Evolutionary conservation across 441 rosid genomes (phyloP).

Genomic region (Syzygium malaccense): DNA sequence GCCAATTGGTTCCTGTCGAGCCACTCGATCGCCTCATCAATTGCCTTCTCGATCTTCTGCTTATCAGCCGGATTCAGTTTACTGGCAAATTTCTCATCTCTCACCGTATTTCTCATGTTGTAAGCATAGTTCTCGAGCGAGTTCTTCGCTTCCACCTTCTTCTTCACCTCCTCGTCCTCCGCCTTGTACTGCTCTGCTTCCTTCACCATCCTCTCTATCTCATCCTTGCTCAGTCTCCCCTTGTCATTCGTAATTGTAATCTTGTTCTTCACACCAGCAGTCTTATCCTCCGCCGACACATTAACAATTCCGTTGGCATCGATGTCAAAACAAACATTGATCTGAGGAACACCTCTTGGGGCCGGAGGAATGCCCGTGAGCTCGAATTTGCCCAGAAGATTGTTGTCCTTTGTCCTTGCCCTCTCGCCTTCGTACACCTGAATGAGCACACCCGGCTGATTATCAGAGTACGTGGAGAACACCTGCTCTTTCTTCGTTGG

Average conservation of each 20-base stretch:
- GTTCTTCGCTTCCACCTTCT: constrained; percentile 12
- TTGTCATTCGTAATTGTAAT: constrained; percentile 10
- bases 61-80: neutral
- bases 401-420: constrained; percentile 7
- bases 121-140: constrained; percentile 2
- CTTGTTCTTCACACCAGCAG: constrained; percentile 7
- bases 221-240: constrained; percentile 11
- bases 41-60: constrained; percentile 10
- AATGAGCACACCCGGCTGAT: constrained; percentile 7
- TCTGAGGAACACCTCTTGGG: constrained; percentile 7
- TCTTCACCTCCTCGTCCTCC: constrained; percentile 12
- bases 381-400: constrained; percentile 5
- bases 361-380: constrained; percentile 7
- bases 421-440: constrained; percentile 10
- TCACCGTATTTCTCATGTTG: constrained; percentile 10
- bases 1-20: constrained; percentile 6
- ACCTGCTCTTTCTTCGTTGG: neutral
- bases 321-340: constrained; percentile 4
- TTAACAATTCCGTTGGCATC: constrained; percentile 7
- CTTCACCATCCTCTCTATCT: constrained; percentile 14
- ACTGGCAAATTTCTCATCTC: neutral
- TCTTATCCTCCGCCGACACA: constrained; percentile 13
- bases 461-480: neutral
- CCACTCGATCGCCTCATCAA: constrained; percentile 7
- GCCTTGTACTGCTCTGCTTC: constrained; percentile 12